A percentile compares a stretch with the other conserved stretches of the same genome.
Conservation (phyloP, 805 yeast species). For the Torulaspora maleeae region DNA sequence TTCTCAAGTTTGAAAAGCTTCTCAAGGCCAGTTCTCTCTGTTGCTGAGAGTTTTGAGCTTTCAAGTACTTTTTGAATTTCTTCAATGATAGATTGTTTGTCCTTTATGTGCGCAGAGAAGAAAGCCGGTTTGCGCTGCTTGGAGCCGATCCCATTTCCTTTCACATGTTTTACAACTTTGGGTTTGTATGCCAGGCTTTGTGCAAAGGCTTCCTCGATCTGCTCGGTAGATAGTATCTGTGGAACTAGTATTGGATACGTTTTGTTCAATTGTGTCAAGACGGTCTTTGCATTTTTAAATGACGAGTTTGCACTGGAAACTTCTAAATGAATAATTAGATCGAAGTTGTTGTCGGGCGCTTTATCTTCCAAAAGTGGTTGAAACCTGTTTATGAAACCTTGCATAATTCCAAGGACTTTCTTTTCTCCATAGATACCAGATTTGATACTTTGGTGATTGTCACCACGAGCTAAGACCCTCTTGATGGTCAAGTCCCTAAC, state of each 20-base stretch:
- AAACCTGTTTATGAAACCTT: slow-evolving; percentile 65
- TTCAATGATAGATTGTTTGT: slow-evolving; percentile 13
- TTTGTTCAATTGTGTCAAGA: slow-evolving; percentile 39
- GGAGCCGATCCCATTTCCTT: slow-evolving; percentile 15
- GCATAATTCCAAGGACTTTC: slow-evolving; percentile 59
- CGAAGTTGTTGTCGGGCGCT: slow-evolving; percentile 66
- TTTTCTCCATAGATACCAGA: slow-evolving; percentile 43
- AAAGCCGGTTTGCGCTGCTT: slow-evolving; percentile 38
- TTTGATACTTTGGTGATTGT: slow-evolving; percentile 82
- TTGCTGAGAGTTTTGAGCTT: slow-evolving; percentile 2
- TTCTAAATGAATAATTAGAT: slow-evolving; percentile 54
- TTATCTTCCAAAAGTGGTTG: slow-evolving; percentile 47
- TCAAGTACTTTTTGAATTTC: slow-evolving; percentile 5
- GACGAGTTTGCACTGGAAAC: slow-evolving; percentile 44
- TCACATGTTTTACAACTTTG: slow-evolving; percentile 38
- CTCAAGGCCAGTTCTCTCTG: slow-evolving; percentile 20
- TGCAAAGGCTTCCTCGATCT: slow-evolving; percentile 45
- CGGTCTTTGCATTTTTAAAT: slow-evolving; percentile 42
- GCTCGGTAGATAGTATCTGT: slow-evolving; percentile 40
- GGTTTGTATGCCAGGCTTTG: slow-evolving; percentile 56
- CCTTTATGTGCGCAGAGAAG: slow-evolving; percentile 41
- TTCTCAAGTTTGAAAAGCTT: slow-evolving; percentile 33
- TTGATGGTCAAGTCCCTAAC: slow-evolving; percentile 51
- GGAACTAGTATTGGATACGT: slow-evolving; percentile 45
- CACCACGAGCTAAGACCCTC: slow-evolving; percentile 69